Conservation (phyloP, 805 yeast genomes). For the Wickerhamomyces chaumierensis region DNA sequence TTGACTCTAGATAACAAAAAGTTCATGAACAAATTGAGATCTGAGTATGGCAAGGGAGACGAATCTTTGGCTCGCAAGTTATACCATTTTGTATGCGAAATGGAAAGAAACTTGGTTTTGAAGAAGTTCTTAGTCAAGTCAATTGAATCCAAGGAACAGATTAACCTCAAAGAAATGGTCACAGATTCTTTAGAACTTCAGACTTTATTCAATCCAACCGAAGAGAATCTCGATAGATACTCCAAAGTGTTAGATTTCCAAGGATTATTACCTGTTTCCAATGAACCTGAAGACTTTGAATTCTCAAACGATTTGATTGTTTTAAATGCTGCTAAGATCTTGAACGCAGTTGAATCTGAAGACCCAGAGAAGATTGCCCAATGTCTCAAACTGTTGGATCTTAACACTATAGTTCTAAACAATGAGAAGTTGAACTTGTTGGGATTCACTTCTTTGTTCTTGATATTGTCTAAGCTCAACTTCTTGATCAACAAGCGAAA, state of each 20-base stretch:
- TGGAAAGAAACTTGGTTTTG: neutral
- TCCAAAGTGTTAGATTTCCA: conserved; percentile 11
- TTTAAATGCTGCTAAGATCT: conserved; percentile 18
- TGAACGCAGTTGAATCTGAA: conserved; percentile 15
- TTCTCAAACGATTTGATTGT: conserved; percentile 16
- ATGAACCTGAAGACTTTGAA: neutral
- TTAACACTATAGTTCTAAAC: conserved; percentile 3
- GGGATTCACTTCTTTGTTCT: conserved; percentile 22
- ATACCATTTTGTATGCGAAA: neutral
- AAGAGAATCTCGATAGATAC: conserved; percentile 13
- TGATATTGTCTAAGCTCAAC: conserved; percentile 14
- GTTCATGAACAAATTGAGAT: neutral
- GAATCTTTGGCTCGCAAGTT: neutral
- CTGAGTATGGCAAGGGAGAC: neutral
- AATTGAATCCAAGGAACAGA: neutral
- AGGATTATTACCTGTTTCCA: neutral
- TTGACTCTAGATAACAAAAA: neutral
- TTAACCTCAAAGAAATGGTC: neutral
- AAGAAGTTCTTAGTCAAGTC: neutral
- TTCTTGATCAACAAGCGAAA: conserved; percentile 6
- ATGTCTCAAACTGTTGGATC: conserved; percentile 16
- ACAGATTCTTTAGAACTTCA: conserved; percentile 9
- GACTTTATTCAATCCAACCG: conserved; percentile 20
- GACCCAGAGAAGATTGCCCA: conserved; percentile 14
- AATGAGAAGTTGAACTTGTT: conserved; percentile 11